These are phyloP conservation scores for Penicillium janthinellum DNA, from an alignment of 2,329 filamentous ascomycete species.

Conservation along the genomic window DNA sequence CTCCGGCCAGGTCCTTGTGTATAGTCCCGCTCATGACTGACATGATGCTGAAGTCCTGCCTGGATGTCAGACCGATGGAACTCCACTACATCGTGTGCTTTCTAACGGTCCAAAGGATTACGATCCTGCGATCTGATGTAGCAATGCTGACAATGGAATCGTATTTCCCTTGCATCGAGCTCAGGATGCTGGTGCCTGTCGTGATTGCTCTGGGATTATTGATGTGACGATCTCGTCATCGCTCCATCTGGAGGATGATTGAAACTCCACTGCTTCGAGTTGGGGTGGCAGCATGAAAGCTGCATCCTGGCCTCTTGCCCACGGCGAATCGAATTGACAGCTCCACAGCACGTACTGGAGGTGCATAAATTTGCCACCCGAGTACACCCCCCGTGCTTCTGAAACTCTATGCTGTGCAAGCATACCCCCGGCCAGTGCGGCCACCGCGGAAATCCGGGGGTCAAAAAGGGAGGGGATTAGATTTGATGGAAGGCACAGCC, in stretches of 20 bases:
- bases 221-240: not conserved
- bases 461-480: not conserved
- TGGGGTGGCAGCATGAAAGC: not conserved
- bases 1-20: no score
- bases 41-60: no score
- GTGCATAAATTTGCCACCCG: slow-evolving; percentile 8
- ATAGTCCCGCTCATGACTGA: no score
- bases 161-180: not conserved
- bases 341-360: not conserved
- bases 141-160: not conserved
- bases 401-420: slow-evolving; percentile 15
- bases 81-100: not conserved
- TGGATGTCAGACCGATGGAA: no score
- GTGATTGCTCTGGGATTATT: not conserved
- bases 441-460: slow-evolving; percentile 11
- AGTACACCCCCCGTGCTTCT: slow-evolving; percentile 7
- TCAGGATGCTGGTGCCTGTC: slow-evolving; percentile 7
- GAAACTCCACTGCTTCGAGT: not conserved
- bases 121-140: not conserved
- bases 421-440: slow-evolving; percentile 6
- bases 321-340: not conserved
- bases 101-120: not conserved
- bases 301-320: not conserved
- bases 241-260: not conserved
- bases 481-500: not conserved